phyloP scores from a whole-genome alignment of 1,284 basidiomycete species.

The Lignosus rhinocerotis region DNA sequence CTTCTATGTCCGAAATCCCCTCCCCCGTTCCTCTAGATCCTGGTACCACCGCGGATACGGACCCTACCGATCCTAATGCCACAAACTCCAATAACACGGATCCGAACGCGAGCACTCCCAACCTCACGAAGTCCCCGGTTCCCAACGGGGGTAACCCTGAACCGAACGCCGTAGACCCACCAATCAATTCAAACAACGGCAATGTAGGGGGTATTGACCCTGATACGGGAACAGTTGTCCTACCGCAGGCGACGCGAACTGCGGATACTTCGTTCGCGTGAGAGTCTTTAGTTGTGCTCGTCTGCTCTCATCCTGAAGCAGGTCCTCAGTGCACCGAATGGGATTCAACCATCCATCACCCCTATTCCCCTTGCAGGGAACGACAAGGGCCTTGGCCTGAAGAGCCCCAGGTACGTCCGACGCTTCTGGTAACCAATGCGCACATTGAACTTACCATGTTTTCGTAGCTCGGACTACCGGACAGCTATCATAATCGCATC shows the following conservation, averaged over 20 bases:
- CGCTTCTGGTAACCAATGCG: not conserved
- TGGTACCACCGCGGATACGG: conserved; percentile 1
- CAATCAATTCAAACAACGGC: not conserved
- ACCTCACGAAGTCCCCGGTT: not conserved
- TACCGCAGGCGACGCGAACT: conserved; percentile 4
- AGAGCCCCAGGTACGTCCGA: conserved; percentile 1
- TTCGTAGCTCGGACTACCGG: not conserved
- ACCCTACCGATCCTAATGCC: not conserved
- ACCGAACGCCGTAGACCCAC: not conserved
- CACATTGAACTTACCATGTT: not conserved
- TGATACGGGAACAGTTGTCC: not conserved
- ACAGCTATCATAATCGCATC: conserved; percentile 22
- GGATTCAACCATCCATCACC: not conserved
- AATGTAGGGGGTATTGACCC: not conserved
- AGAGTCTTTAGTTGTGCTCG: not conserved
- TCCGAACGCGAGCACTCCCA: conserved; percentile 3
- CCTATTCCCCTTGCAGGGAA: not conserved
- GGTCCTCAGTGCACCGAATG: not conserved
- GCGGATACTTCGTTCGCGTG: not conserved
- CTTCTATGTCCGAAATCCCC: conserved; percentile 15
- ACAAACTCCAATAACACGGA: not conserved
- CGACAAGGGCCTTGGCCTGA: not conserved
- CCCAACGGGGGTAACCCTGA: not conserved
- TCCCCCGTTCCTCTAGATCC: conserved; percentile 10
- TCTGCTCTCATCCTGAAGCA: not conserved